Percentiles rank a stretch among this genome's conserved stretches.
These are phyloP conservation scores for Xylaria telfairii DNA, from an alignment of 495 filamentous ascomycete species.

Conservation along the genomic window DNA sequence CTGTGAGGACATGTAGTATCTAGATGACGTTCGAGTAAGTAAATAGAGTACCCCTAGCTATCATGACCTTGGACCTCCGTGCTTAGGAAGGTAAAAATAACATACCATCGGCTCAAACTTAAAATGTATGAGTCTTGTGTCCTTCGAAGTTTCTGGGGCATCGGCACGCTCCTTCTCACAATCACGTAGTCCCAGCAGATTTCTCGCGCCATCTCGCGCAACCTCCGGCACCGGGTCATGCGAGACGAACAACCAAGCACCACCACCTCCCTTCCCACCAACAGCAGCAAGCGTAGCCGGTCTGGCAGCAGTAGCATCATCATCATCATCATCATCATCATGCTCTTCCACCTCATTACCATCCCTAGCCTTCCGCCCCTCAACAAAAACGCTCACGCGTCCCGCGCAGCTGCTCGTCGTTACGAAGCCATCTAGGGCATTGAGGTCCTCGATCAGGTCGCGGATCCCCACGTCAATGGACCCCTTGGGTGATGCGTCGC, in stretches of 20 bases:
- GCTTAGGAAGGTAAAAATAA: not conserved
- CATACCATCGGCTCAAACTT: conserved; percentile 95
- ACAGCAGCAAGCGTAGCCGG: conserved; percentile 52
- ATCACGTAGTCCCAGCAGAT: conserved; percentile 23
- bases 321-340: not conserved
- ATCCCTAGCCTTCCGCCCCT: conserved; percentile 64
- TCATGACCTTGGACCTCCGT: not conserved
- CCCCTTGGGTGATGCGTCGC: conserved; percentile 84
- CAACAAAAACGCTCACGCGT: conserved; percentile 81
- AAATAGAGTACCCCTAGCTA: not conserved
- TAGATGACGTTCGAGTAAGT: conserved; percentile 38
- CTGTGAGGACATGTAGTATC: conserved; percentile 88
- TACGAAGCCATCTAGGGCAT: conserved; percentile 72
- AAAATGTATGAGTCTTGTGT: conserved; percentile 75
- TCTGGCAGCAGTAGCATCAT: not conserved
- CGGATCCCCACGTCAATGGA: conserved; percentile 77
- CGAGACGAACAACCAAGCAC: conserved; percentile 85
- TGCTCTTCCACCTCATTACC: conserved; percentile 13
- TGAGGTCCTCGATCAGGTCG: conserved; percentile 77
- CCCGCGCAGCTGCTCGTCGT: conserved; percentile 94
- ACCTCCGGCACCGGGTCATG: conserved; percentile 68
- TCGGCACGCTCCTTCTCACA: not conserved
- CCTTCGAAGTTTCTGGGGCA: conserved; percentile 20
- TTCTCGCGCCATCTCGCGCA: conserved; percentile 28
- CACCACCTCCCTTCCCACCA: conserved; percentile 82